Conservation (phyloP, 805 yeast species). For the Barnettozyma siamensis region DNA sequence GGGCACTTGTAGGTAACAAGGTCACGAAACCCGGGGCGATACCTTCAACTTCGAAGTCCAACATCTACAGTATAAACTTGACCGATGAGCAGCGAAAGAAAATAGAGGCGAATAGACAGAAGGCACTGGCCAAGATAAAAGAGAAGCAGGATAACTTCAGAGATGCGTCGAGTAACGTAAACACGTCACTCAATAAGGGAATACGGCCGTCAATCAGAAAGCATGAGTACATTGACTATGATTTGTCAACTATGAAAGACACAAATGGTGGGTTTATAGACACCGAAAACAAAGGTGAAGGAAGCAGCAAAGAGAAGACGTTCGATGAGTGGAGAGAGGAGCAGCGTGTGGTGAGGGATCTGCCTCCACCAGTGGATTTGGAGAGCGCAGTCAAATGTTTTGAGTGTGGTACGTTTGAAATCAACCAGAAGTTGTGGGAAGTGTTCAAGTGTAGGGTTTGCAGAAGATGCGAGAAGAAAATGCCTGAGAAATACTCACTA, state of each 20-base stretch:
- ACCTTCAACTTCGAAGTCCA: conserved; percentile 10
- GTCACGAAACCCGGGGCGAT: conserved; percentile 13
- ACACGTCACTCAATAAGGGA: conserved; percentile 14
- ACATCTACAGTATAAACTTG: conserved; percentile 22
- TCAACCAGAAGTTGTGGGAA: conserved; percentile 65
- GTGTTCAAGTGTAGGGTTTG: conserved; percentile 79
- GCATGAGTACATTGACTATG: conserved; percentile 74
- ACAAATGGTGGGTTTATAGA: conserved; percentile 64
- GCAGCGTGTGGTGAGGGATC: conserved; percentile 42
- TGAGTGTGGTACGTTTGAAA: conserved; percentile 77
- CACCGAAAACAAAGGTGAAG: conserved; percentile 32
- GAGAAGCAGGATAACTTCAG: conserved; percentile 31
- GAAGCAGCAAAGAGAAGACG: conserved; percentile 36
- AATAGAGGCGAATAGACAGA: conserved; percentile 47
- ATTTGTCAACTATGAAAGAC: conserved; percentile 87
- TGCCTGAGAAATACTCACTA: conserved; percentile 84
- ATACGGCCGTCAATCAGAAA: conserved; percentile 44
- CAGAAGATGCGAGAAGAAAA: conserved; percentile 60
- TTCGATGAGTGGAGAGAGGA: conserved; percentile 44
- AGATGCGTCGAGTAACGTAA: conserved; percentile 29
- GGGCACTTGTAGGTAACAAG: conserved; percentile 21
- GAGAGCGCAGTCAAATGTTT: conserved; percentile 73
- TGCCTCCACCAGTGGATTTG: conserved; percentile 69
- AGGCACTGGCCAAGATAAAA: conserved; percentile 43
- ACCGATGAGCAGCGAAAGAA: conserved; percentile 45